Conservation (phyloP, 495 filamentous ascomycete genomes). For the Viridothelium virens region DNA sequence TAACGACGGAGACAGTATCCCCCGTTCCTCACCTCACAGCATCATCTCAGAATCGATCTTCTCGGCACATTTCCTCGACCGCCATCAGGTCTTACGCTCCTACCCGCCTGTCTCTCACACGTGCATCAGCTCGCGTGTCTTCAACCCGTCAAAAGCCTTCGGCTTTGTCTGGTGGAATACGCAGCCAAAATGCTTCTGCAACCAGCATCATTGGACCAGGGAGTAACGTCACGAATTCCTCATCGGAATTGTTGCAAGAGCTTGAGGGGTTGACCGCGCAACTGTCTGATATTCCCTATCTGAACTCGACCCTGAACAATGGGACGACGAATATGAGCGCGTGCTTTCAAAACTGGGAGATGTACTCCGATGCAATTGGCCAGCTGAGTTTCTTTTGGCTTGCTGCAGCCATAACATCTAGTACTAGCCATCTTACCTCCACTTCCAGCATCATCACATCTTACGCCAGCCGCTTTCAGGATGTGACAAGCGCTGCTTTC, state of each 20-base stretch:
- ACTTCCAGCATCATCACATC: neutral
- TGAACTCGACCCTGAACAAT: neutral
- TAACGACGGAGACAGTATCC: neutral
- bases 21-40: neutral
- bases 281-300: neutral
- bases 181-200: neutral
- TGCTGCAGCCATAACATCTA: neutral
- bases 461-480: neutral
- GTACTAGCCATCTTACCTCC: neutral
- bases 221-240: neutral
- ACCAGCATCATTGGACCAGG: neutral
- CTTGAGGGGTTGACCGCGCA: neutral
- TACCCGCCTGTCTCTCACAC: neutral
- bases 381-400: neutral
- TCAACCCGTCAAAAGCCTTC: neutral
- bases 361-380: neutral
- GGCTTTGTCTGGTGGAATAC: neutral
- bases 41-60: neutral
- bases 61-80: neutral
- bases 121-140: neutral
- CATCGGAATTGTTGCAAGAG: neutral
- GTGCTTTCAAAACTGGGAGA: neutral
- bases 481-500: slow-evolving; percentile 3
- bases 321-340: slow-evolving; percentile 6
- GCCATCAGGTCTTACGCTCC: neutral